phyloP scores from a whole-genome alignment of 306 rosid genomes.

The Rosa persica region DNA sequence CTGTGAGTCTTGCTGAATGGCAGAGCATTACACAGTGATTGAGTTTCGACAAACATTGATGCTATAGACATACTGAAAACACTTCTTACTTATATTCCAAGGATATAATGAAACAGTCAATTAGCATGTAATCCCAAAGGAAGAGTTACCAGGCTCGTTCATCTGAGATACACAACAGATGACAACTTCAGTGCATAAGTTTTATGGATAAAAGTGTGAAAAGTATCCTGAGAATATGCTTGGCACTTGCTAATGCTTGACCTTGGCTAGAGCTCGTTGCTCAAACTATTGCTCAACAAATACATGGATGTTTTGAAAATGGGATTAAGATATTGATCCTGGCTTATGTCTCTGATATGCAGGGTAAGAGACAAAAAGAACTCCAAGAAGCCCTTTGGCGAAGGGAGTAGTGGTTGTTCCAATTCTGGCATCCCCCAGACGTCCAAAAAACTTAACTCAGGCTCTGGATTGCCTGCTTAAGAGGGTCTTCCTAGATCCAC shows the following conservation, averaged over 20 bases:
- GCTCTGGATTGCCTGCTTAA: slow-evolving; percentile 59
- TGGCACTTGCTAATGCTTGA: background rate
- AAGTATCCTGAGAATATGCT: background rate
- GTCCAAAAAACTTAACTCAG: background rate
- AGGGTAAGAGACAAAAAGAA: slow-evolving; percentile 11
- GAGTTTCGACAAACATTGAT: background rate
- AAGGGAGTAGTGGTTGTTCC: slow-evolving; percentile 21
- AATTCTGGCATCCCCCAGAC: background rate
- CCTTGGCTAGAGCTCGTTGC: background rate
- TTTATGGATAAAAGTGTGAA: background rate
- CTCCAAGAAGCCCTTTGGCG: background rate
- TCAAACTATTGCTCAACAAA: background rate
- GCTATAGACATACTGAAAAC: background rate
- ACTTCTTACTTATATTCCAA: background rate
- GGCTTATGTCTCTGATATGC: slow-evolving; percentile 1
- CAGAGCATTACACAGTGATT: background rate
- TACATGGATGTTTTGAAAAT: background rate
- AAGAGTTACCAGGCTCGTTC: background rate
- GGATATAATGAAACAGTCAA: background rate
- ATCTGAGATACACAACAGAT: background rate
- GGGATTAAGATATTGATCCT: background rate
- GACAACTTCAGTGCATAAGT: background rate
- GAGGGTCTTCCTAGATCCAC: slow-evolving; percentile 44
- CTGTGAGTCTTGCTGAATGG: background rate
- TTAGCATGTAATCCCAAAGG: background rate